phyloP scores from a whole-genome alignment of 2,329 filamentous ascomycete genomes.

The Talaromyces sp. region DNA sequence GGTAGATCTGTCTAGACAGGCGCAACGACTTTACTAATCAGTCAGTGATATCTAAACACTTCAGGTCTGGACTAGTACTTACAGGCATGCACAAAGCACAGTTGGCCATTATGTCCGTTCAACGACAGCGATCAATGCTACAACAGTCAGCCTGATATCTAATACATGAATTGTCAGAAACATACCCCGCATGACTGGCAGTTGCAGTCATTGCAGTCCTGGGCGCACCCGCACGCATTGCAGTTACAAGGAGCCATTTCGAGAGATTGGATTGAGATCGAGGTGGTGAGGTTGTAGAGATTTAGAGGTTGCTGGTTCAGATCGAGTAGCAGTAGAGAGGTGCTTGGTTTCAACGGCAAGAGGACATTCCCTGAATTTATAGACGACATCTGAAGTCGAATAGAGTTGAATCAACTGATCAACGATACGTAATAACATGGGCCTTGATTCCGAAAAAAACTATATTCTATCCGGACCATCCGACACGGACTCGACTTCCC shows the following conservation, averaged over 20 bases:
- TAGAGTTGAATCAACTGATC: not conserved
- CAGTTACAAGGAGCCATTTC: constrained; percentile 1
- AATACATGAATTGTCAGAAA: not conserved
- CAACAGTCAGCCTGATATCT: not conserved
- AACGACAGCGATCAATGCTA: not conserved
- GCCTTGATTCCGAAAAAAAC: not conserved
- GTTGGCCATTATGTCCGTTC: not conserved
- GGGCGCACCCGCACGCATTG: constrained; percentile 1
- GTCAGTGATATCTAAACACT: too few species aligned
- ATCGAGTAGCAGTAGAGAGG: not conserved
- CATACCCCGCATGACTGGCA: not conserved
- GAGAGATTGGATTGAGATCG: not conserved
- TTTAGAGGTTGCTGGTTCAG: not conserved
- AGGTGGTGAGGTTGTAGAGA: not conserved
- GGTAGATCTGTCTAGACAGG: not conserved
- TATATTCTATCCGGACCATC: not conserved
- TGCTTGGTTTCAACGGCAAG: not conserved
- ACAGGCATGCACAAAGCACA: not conserved
- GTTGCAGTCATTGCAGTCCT: constrained; percentile 1
- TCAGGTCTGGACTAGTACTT: not conserved
- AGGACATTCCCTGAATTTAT: not conserved
- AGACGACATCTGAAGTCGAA: not conserved
- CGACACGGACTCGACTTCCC: not conserved
- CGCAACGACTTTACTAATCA: too few species aligned
- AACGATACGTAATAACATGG: not conserved